Conservation (phyloP, 768 basidiomycete genomes). For the Megacollybia marginata region DNA sequence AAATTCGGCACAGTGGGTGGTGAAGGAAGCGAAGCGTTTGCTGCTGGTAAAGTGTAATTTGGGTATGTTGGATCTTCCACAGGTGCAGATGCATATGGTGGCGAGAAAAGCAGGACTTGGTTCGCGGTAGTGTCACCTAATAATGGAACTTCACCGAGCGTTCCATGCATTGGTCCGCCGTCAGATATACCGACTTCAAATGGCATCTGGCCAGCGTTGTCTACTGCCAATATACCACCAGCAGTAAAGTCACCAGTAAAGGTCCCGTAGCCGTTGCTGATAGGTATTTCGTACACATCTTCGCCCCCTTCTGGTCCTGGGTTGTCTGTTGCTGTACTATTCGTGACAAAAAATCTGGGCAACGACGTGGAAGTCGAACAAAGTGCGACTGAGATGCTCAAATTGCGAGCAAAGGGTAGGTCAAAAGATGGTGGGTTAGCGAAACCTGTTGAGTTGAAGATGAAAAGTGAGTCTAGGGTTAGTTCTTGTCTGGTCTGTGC, state of each 20-base stretch:
- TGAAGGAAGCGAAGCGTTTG: slow-evolving; percentile 39
- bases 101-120: slow-evolving; percentile 68
- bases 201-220: slow-evolving; percentile 24
- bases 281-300: slow-evolving; percentile 39
- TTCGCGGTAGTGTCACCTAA: slow-evolving; percentile 72
- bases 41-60: slow-evolving; percentile 66
- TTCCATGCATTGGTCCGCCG: slow-evolving; percentile 42
- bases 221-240: slow-evolving; percentile 49
- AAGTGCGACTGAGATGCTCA: slow-evolving; percentile 43
- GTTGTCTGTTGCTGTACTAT: slow-evolving; percentile 27
- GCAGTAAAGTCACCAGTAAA: slow-evolving; percentile 39
- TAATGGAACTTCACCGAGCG: slow-evolving; percentile 37
- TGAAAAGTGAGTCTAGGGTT: slow-evolving; percentile 25
- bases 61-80: slow-evolving; percentile 46
- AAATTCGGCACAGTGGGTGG: slow-evolving; percentile 38
- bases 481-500: too few relatives aligned
- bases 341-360: slow-evolving; percentile 56
- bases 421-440: slow-evolving; percentile 30
- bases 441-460: slow-evolving; percentile 11
- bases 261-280: slow-evolving; percentile 41
- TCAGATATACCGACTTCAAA: slow-evolving; percentile 57
- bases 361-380: slow-evolving; percentile 28
- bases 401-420: slow-evolving; percentile 29
- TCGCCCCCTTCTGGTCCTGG: slow-evolving; percentile 30
- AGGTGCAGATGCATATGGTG: slow-evolving; percentile 32